Evolutionary conservation across 129 eudicot genomes (phyloP).

Genomic region (Lactuca saligna): DNA sequence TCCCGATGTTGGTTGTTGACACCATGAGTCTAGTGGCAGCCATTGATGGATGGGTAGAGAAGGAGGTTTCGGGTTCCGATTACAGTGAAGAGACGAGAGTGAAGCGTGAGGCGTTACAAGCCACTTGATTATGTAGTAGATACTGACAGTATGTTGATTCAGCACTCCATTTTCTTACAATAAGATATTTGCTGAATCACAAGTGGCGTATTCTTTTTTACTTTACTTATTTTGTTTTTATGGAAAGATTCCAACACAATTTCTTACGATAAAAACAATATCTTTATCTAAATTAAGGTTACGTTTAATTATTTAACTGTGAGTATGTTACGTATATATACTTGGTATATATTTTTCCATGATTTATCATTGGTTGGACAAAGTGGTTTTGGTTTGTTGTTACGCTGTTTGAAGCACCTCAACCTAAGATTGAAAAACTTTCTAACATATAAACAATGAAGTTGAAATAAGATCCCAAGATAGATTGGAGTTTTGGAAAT

Average conservation of each 20-base stretch:
- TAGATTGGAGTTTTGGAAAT: too few species aligned
- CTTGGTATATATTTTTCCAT: too few species aligned
- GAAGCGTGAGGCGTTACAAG: not conserved
- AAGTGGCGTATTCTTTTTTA: conserved; percentile 23
- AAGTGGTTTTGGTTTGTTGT: too few species aligned
- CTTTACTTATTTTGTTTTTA: not conserved
- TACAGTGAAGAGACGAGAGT: conserved; percentile 10
- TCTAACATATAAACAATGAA: too few species aligned
- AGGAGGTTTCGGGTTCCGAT: conserved; percentile 6
- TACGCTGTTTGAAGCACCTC: too few species aligned
- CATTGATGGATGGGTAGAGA: conserved; percentile 40
- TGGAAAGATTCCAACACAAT: not conserved
- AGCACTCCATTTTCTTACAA: conserved; percentile 5
- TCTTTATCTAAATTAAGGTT: too few species aligned
- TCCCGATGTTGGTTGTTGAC: conserved; percentile 55
- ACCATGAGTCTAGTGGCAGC: conserved; percentile 73
- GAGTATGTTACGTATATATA: too few species aligned
- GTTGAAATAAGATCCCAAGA: too few species aligned
- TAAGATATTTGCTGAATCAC: not conserved
- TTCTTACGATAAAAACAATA: too few species aligned
- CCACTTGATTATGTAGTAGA: conserved; percentile 24
- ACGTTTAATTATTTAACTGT: too few species aligned
- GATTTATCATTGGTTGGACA: too few species aligned
- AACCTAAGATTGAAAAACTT: too few species aligned
- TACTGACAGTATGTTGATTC: conserved; percentile 5